Percentiles rank a stretch among this genome's conserved stretches.
Evolutionary conservation across 2,329 filamentous ascomycete genomes (phyloP).

Genomic region (Aspergillus sp.): DNA sequence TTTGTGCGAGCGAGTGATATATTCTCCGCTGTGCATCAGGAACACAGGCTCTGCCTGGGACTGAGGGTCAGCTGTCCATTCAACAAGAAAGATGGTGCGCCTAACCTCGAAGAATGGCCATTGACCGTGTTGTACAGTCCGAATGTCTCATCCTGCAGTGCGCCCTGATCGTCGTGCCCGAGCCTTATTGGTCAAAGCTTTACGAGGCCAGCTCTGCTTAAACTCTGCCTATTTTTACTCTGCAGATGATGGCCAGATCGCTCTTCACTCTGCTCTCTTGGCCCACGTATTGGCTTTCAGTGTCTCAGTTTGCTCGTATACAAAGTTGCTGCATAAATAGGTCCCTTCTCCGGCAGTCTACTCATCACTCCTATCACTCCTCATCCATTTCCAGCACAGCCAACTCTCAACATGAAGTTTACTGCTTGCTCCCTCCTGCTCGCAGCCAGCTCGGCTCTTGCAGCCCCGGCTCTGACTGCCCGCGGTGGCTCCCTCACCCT

Average conservation of each 20-base stretch:
- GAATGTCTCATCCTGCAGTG: background rate
- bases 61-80: background rate
- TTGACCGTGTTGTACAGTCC: background rate
- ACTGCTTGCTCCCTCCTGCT: background rate
- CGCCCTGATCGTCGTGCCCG: background rate
- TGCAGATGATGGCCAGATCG: no score
- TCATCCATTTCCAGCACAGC: background rate
- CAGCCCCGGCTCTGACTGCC: background rate
- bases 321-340: background rate
- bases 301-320: background rate
- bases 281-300: background rate
- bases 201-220: background rate
- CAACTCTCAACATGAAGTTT: background rate
- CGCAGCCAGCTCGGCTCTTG: background rate
- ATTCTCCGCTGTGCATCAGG: background rate
- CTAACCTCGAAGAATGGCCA: background rate
- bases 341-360: no score
- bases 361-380: background rate
- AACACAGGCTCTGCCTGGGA: background rate
- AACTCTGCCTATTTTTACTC: background rate
- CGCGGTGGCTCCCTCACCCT: background rate
- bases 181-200: background rate
- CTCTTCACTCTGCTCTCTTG: background rate
- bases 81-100: background rate
- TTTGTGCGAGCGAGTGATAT: background rate